These are phyloP conservation scores for Saccharomyces paradoxus DNA, from an alignment of 805 yeast species.

Conservation along the genomic window DNA sequence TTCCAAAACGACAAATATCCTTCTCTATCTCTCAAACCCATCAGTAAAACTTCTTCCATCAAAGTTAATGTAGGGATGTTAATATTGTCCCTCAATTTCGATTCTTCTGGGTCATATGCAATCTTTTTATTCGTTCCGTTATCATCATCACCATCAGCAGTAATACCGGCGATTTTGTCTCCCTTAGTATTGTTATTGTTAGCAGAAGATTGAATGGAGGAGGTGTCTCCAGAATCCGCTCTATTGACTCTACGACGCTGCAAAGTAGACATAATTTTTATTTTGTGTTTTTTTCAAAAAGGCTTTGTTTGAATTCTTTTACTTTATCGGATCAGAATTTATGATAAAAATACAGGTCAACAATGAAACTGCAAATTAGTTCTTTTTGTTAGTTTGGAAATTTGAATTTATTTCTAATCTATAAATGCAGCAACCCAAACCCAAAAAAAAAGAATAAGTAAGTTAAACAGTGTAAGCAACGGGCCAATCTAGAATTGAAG, in stretches of 20 bases:
- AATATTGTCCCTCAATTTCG: constrained; percentile 32
- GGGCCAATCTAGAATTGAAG: not conserved
- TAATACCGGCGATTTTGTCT: constrained; percentile 7
- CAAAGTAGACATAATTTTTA: constrained; percentile 42
- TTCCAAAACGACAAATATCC: constrained; percentile 97
- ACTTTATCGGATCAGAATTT: not conserved
- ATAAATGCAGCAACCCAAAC: not conserved
- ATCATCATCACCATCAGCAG: constrained; percentile 17
- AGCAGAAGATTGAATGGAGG: constrained; percentile 5
- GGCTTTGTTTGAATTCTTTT: not conserved
- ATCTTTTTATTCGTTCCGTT: constrained; percentile 46
- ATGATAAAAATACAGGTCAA: not conserved
- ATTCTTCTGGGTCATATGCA: constrained; percentile 69
- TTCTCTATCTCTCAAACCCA: constrained; percentile 92
- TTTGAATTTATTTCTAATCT: not conserved
- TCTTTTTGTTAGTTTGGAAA: not conserved
- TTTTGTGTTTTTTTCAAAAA: not conserved
- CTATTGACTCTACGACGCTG: constrained; percentile 70
- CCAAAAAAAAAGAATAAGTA: not conserved
- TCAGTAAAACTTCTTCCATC: constrained; percentile 91
- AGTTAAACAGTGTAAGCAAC: not conserved
- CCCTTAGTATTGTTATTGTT: constrained; percentile 9
- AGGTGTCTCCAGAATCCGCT: constrained; percentile 18
- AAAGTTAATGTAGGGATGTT: constrained; percentile 68
- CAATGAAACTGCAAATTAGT: not conserved